phyloP scores from a whole-genome alignment of 1,284 basidiomycete genomes.

The Clitocybe nebularis region DNA sequence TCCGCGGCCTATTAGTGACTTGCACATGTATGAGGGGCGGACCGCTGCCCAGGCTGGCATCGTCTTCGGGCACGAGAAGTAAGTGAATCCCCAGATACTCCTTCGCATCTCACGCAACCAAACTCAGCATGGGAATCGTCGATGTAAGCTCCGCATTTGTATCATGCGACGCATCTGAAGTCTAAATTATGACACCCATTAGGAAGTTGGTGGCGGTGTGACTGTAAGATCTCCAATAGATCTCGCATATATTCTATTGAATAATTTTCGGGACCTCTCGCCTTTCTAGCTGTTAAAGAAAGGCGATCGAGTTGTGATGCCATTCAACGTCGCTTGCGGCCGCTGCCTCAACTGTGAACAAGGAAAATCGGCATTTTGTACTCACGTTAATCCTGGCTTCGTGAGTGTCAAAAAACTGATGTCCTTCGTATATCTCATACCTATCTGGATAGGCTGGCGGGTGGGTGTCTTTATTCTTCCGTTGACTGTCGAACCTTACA shows the following conservation, averaged over 20 bases:
- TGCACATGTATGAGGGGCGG: conserved; percentile 56
- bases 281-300: conserved; percentile 45
- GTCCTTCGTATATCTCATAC: not conserved
- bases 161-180: not conserved
- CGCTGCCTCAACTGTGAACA: conserved; percentile 52
- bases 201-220: conserved; percentile 41
- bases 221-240: conserved; percentile 31
- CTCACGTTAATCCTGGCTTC: conserved; percentile 51
- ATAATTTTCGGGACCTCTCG: too few relatives aligned
- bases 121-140: conserved; percentile 43
- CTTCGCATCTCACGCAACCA: not conserved
- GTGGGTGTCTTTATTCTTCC: conserved; percentile 19
- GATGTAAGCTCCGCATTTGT: conserved; percentile 27
- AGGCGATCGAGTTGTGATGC: conserved; percentile 51
- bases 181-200: not conserved
- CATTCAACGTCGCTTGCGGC: conserved; percentile 54
- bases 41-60: conserved; percentile 46
- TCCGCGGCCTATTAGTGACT: conserved; percentile 37
- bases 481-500: conserved; percentile 1
- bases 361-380: conserved; percentile 49
- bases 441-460: conserved; percentile 36
- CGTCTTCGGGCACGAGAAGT: conserved; percentile 55
- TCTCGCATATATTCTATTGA: too few relatives aligned
- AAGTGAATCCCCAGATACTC: conserved; percentile 7
- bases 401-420: conserved; percentile 27